Conservation (phyloP, 805 yeast genomes). For the Vanderwaltozyma polyspora region DNA sequence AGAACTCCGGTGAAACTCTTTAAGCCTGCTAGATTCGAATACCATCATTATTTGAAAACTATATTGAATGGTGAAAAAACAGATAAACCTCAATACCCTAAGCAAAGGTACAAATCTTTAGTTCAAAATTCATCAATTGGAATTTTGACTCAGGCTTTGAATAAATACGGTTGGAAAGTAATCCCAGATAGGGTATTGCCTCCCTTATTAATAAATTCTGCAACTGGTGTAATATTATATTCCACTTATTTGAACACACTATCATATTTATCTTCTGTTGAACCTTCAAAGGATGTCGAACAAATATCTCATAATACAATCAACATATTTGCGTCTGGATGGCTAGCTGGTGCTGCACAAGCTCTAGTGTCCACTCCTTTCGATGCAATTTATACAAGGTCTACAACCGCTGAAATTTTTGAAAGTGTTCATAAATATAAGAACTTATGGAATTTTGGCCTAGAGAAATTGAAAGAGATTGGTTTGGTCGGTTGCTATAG, state of each 20-base stretch:
- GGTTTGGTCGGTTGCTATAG: conserved; percentile 84
- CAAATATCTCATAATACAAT: conserved; percentile 4
- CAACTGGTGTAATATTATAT: conserved; percentile 78
- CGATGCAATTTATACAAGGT: conserved; percentile 80
- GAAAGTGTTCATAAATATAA: conserved; percentile 45
- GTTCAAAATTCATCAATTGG: conserved; percentile 71
- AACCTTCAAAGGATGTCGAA: not conserved
- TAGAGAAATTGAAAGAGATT: conserved; percentile 53
- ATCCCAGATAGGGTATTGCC: conserved; percentile 75
- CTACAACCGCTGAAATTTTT: conserved; percentile 62
- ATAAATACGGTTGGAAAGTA: conserved; percentile 73
- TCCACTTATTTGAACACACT: conserved; percentile 62
- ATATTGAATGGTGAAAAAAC: conserved; percentile 25
- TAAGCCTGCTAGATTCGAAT: conserved; percentile 84
- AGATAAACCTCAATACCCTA: not conserved
- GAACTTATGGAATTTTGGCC: conserved; percentile 69
- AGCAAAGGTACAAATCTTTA: not conserved
- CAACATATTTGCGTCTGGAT: conserved; percentile 70
- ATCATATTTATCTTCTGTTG: conserved; percentile 13
- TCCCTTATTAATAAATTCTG: conserved; percentile 78
- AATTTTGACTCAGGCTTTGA: conserved; percentile 56
- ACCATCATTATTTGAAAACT: conserved; percentile 56
- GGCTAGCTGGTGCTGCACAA: conserved; percentile 76
- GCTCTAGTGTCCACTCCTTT: conserved; percentile 89
- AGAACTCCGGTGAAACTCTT: conserved; percentile 78